Percentiles rank a stretch among this genome's conserved stretches.
phyloP scores from a whole-genome alignment of 257 asterid species.

The Solanum corneliomulleri region DNA sequence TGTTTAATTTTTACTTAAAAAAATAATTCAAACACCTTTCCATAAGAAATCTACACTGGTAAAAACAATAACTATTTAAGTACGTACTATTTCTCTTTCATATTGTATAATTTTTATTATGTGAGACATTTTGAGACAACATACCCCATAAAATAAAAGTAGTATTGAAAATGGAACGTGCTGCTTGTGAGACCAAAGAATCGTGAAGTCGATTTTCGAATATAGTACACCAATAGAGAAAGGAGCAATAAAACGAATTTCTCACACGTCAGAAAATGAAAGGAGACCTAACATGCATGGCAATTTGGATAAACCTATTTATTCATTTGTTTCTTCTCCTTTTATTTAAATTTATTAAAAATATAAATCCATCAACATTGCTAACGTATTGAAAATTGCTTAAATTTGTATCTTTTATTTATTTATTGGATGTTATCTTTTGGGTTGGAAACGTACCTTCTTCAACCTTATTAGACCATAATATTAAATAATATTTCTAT shows the following conservation, averaged over 20 bases:
- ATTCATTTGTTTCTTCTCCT: not conserved
- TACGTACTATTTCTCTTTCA: not conserved
- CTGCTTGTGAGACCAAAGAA: not conserved
- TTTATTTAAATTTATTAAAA: not conserved
- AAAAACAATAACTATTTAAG: not conserved
- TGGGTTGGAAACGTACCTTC: not conserved
- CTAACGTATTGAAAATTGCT: not conserved
- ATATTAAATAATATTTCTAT: too few species aligned
- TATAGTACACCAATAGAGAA: not conserved
- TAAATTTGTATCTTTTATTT: not conserved
- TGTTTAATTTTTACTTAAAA: not conserved
- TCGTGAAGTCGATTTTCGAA: not conserved
- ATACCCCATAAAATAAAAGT: not conserved
- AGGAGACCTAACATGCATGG: not conserved
- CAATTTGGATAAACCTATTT: not conserved
- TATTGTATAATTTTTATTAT: not conserved
- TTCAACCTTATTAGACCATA: not conserved
- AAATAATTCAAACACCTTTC: not conserved
- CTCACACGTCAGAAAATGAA: not conserved
- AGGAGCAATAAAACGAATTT: not conserved
- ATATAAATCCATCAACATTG: not conserved
- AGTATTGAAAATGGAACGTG: not conserved
- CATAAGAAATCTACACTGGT: not conserved
- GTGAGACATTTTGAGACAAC: not conserved
- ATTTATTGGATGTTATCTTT: not conserved